Percentiles rank a stretch among this genome's conserved stretches.
Evolutionary conservation across 257 asterid genomes (phyloP).

Genomic region (Solanum pennellii): DNA sequence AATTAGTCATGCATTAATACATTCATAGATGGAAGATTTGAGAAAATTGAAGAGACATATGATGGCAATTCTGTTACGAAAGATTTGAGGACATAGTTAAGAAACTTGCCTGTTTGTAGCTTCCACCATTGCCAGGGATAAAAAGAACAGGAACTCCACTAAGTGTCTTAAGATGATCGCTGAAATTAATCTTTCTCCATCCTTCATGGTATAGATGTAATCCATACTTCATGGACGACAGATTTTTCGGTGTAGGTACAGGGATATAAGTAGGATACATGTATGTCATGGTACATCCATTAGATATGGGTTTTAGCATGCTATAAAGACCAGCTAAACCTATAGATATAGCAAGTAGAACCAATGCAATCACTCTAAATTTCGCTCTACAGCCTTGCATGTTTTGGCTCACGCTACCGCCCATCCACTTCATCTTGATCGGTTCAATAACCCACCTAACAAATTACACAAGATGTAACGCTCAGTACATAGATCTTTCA

Average conservation of each 20-base stretch:
- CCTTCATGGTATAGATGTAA: conserved; percentile 89
- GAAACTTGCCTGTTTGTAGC: conserved; percentile 89
- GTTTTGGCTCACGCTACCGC: not conserved
- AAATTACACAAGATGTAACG: not conserved
- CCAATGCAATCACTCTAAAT: conserved; percentile 34
- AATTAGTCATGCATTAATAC: not conserved
- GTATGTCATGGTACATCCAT: conserved; percentile 95
- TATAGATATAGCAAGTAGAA: conserved; percentile 37
- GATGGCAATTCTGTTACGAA: not conserved
- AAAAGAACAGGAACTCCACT: conserved; percentile 88
- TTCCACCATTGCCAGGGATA: conserved; percentile 97
- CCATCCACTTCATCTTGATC: not conserved
- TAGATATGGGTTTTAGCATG: conserved; percentile 59
- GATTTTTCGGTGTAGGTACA: conserved; percentile 44
- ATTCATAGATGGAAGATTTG: not conserved
- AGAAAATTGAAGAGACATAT: not conserved
- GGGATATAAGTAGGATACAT: conserved; percentile 98
- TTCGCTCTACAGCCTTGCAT: conserved; percentile 32
- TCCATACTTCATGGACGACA: conserved; percentile 50
- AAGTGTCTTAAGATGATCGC: conserved; percentile 59
- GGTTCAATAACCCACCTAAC: not conserved
- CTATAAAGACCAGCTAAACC: conserved; percentile 48
- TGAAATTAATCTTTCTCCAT: conserved; percentile 71
- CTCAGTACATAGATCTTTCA: not conserved
- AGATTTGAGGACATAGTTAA: not conserved